These are phyloP conservation scores for Helianthus annuus DNA, from an alignment of 129 eudicot species.

Conservation along the genomic window DNA sequence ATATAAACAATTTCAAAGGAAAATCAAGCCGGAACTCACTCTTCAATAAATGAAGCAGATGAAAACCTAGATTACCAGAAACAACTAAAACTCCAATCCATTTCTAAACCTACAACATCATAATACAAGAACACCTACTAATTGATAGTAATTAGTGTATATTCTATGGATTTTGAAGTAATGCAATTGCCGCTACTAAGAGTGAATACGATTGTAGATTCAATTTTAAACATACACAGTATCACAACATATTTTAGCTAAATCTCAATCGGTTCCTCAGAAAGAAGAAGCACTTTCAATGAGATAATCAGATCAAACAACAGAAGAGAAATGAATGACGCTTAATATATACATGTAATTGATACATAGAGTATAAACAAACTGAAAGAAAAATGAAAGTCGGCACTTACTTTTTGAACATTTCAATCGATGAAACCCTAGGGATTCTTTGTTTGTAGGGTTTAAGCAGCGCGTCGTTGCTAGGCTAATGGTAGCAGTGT, in stretches of 20 bases:
- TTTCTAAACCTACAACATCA: conserved; percentile 22
- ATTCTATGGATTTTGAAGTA: conserved; percentile 10
- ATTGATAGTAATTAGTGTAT: neutral
- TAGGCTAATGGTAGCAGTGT: conserved; percentile 19
- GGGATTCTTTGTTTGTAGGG: conserved; percentile 28
- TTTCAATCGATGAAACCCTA: conserved; percentile 20
- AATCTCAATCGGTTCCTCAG: neutral
- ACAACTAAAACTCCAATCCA: neutral
- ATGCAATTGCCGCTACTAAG: conserved; percentile 1
- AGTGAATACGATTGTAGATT: neutral
- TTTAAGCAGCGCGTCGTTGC: conserved; percentile 28
- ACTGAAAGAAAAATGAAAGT: neutral
- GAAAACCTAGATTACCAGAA: neutral
- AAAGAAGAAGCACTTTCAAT: conserved; percentile 13
- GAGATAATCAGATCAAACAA: conserved; percentile 9
- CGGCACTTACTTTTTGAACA: conserved; percentile 64
- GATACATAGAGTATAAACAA: neutral
- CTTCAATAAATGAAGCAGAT: conserved; percentile 26
- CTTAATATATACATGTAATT: neutral
- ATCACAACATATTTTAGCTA: neutral
- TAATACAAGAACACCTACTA: neutral
- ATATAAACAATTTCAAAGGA: neutral
- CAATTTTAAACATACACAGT: conserved; percentile 1
- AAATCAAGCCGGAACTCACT: conserved; percentile 33
- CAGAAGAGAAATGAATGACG: conserved; percentile 10